Evolutionary conservation across 2,329 filamentous ascomycete genomes (phyloP), one percentile per base, ranked within the genome.

Genomic region (Harringtonia aguacate): DNA sequence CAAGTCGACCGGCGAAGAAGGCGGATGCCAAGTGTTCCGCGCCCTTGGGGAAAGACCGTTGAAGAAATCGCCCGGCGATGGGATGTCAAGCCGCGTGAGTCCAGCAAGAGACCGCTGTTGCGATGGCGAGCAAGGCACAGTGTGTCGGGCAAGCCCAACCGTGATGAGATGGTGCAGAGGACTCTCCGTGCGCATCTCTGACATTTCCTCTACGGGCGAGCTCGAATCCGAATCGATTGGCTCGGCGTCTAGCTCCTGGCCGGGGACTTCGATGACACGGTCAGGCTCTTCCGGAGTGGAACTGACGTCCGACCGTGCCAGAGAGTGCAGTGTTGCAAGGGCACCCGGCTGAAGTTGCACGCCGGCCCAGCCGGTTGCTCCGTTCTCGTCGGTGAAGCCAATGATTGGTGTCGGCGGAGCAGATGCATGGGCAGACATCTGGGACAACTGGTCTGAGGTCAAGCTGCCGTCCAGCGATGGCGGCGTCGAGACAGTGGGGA

Each of bases 61-160:
- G 63, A 95, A 95, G 70, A 95, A 95, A 1, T 84, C 87, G 22
- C 86, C 84, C 0, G 90, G 90, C 0, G 90, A 95, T 7, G 89
- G 90, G 29, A 97, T 88, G 22, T 89, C 89, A 18, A 95, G 73
- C 47, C 77, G 80, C 18, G 85, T 89, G 49, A 95, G 73, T 33
- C 81, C 84, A 45, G 81, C 81, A 14, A 80, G 69, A 14, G 81
- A 82, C 45, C 71, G 63, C 46, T 70, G 72, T 36, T 77, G 75
- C 9, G 70, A 65, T 10, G 75, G 64, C 1, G 69, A 61, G 14
- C 63, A 60, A 15, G 60, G 54, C 30, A 60, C 50, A 10, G 60
- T 50, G 36, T 57, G 52, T 24, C 57, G 58, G 13, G 46, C 17
- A 3, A 55, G 53, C 24, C 69, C 57, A 43, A 56, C 58, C 37